Percentiles rank a stretch among this genome's conserved stretches.
These are phyloP conservation scores for Carex pumila DNA, from an alignment of 176 grass and related monocot genomes.

Conservation along the genomic window DNA sequence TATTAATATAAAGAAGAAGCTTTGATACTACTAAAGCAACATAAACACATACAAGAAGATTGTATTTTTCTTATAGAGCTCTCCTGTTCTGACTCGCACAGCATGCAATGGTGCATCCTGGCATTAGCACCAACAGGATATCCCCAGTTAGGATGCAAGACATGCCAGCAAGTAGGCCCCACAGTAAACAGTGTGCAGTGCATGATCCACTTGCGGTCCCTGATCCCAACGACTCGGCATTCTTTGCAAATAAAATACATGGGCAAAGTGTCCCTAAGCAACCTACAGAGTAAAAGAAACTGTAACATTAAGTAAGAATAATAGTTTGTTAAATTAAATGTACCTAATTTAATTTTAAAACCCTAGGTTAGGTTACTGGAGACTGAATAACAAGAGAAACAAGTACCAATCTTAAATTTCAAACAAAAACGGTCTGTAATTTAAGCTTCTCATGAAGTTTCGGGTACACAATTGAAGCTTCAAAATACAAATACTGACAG, in stretches of 20 bases:
- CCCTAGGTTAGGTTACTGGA: background rate
- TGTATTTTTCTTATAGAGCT: conserved; percentile 58
- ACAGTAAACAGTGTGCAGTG: conserved; percentile 76
- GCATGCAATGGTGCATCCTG: conserved; percentile 78
- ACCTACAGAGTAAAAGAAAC: conserved; percentile 40
- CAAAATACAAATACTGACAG: background rate
- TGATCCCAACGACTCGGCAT: conserved; percentile 75
- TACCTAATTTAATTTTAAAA: background rate
- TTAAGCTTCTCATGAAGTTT: background rate
- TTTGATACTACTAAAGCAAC: conserved; percentile 7
- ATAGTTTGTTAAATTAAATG: background rate
- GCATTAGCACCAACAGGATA: conserved; percentile 52
- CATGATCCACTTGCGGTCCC: conserved; percentile 77
- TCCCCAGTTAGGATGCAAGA: conserved; percentile 72
- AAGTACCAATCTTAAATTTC: background rate
- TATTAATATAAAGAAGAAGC: background rate
- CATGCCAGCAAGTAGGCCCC: conserved; percentile 75
- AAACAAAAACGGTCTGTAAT: too few relatives aligned
- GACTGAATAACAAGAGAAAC: background rate
- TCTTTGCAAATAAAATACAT: conserved; percentile 84
- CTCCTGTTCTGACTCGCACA: conserved; percentile 74
- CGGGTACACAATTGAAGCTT: background rate
- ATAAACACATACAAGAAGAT: conserved; percentile 48
- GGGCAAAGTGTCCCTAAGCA: conserved; percentile 75
- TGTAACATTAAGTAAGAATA: background rate